Percentiles rank a stretch among this genome's conserved stretches.
These are phyloP conservation scores for Lasiosphaeriaceae sp. DNA, from an alignment of 495 filamentous ascomycete genomes.

Conservation along the genomic window DNA sequence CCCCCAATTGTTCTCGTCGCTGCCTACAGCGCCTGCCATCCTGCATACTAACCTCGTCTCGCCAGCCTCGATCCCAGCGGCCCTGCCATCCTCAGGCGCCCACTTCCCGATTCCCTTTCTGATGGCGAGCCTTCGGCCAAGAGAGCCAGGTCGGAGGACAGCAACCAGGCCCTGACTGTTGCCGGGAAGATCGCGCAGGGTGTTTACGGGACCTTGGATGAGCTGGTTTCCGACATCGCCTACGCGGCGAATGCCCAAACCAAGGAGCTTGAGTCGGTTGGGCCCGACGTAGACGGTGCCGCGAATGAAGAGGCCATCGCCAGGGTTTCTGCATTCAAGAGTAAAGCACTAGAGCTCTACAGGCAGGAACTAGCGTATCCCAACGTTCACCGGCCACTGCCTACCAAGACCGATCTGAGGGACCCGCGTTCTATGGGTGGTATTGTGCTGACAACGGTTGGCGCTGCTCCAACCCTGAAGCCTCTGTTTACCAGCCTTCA, in stretches of 20 bases:
- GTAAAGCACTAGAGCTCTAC: conserved; percentile 37
- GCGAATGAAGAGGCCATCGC: conserved; percentile 31
- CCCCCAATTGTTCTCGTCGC: neutral
- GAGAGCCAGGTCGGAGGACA: conserved; percentile 41
- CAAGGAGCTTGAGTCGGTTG: conserved; percentile 32
- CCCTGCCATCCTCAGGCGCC: conserved; percentile 41
- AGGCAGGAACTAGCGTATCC: conserved; percentile 40
- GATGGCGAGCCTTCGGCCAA: conserved; percentile 43
- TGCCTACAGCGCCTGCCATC: neutral
- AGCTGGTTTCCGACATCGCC: conserved; percentile 43
- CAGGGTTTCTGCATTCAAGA: conserved; percentile 38
- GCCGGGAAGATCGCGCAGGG: conserved; percentile 42
- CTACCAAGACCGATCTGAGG: conserved; percentile 8
- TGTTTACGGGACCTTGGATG: conserved; percentile 41
- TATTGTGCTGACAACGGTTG: conserved; percentile 66
- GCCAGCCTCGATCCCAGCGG: conserved; percentile 39
- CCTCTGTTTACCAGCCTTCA: conserved; percentile 80
- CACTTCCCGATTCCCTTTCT: conserved; percentile 32
- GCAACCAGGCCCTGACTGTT: conserved; percentile 30
- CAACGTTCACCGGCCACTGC: conserved; percentile 16
- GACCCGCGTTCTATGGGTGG: conserved; percentile 35
- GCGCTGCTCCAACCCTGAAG: conserved; percentile 64
- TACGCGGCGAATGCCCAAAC: conserved; percentile 34
- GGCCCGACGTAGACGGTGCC: conserved; percentile 15
- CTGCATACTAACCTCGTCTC: conserved; percentile 11